Percentiles rank a stretch among this genome's conserved stretches.
Evolutionary conservation across 352 stramenopile genomes (phyloP).

Genomic region (Aphanomyces euteiches): DNA sequence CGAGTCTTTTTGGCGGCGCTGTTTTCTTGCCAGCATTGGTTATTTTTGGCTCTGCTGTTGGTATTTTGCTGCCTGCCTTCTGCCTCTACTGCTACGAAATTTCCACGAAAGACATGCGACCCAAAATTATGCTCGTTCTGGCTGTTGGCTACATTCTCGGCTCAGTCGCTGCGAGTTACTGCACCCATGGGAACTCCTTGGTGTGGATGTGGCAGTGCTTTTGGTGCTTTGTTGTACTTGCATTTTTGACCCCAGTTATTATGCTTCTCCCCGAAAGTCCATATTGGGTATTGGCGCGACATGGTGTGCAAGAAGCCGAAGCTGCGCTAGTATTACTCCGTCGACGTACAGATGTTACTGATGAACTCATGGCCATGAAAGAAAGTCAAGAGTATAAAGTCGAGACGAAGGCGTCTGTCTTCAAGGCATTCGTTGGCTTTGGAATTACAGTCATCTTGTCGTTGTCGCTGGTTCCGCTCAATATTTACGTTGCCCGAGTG

Average conservation of each 20-base stretch:
- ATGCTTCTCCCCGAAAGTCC: conserved; percentile 74
- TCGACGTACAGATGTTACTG: conserved; percentile 59
- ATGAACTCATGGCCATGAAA: conserved; percentile 65
- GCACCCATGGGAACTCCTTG: conserved; percentile 53
- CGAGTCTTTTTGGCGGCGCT: conserved; percentile 38
- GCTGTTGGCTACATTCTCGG: conserved; percentile 61
- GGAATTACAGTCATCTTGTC: conserved; percentile 5
- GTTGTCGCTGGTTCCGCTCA: conserved; percentile 17
- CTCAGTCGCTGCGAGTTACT: conserved; percentile 50
- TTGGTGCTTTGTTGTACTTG: conserved; percentile 55
- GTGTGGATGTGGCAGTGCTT: conserved; percentile 79
- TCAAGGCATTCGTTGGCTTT: conserved; percentile 12
- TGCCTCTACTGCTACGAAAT: conserved; percentile 79
- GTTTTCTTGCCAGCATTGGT: conserved; percentile 57
- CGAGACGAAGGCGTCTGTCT: background rate
- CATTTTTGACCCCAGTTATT: conserved; percentile 59
- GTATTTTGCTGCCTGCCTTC: conserved; percentile 63
- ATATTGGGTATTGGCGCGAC: conserved; percentile 67
- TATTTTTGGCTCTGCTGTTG: conserved; percentile 53
- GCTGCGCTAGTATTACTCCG: conserved; percentile 56
- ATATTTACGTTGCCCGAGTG: conserved; percentile 22
- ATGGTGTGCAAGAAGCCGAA: conserved; percentile 69
- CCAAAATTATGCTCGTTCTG: conserved; percentile 62
- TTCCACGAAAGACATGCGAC: conserved; percentile 69
- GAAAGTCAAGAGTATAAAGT: conserved; percentile 46